Evolutionary conservation across 2,329 filamentous ascomycete genomes (phyloP), one percentile per base, ranked within the genome.

Genomic region (Alternaria sp.): DNA sequence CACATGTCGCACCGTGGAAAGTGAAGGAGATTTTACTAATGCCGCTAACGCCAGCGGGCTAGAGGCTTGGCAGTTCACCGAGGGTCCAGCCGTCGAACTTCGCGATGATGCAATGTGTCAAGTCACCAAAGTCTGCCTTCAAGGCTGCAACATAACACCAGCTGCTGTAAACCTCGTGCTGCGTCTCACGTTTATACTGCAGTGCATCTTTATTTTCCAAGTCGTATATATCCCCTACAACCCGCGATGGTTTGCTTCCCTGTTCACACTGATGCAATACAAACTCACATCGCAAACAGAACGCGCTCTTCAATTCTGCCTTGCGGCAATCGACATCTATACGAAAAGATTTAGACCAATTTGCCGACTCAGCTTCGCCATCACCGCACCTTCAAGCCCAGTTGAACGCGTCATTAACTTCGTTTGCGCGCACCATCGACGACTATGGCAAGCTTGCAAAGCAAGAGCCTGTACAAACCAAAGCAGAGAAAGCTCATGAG

Each of bases 401-500:
- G 51, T 72, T 78, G 57, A 72, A 72, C 62, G 73, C 74, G 3
- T 75, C 91, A 13, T 81, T 96, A 29, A 88, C 90, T 41, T 88
- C 93, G 59, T 93, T 99, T 77, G 87, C 90, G 45, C 92, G 95
- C 61, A 96, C 92, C 0, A 85, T 99, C 65, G 93, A 97, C 80
- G 93, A 97, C 75, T 99, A 99, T 82, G 87, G 90, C 71, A 85
- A 86, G 54, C 87, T 96, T 29, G 90, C 93, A 1, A 91, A 91
- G 66, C 91, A 94, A 71, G 95, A 99, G 78, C 87, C 97, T 31
- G 93, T 96, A 56, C 86, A 90, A 4, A 90, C 91, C 59, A 99
- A 98, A 80, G 91, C 96, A 69, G 90, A 95, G 60, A 97, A 98
- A 74, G 95, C 94, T 1, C 84, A 87, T 64, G 92, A 96, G 74